Conservation (phyloP, 2,329 filamentous ascomycete genomes). For the Helotiales sp. region DNA sequence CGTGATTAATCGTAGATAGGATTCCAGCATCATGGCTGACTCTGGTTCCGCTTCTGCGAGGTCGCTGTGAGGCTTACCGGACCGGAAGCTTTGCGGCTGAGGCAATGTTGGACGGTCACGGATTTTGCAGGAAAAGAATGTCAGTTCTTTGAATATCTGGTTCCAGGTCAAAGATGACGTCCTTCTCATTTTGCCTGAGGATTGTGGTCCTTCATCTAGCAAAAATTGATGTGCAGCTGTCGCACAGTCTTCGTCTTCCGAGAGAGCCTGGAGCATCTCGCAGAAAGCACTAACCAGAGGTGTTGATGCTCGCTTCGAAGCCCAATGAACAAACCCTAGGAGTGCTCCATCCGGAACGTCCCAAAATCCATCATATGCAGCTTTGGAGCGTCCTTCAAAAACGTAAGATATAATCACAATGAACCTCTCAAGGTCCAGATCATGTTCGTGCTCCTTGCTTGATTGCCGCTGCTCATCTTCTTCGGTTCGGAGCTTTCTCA, state of each 20-base stretch:
- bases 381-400: conserved; percentile 84
- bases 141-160: conserved; percentile 89
- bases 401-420: conserved; percentile 90
- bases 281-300: conserved; percentile 97
- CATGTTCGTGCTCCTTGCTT: conserved; percentile 67
- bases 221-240: conserved; percentile 87
- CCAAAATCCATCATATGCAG: conserved; percentile 84
- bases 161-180: conserved; percentile 88
- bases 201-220: conserved; percentile 78
- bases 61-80: conserved; percentile 65
- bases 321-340: conserved; percentile 95
- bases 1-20: conserved; percentile 85
- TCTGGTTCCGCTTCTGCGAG: conserved; percentile 85
- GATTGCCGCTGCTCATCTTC: conserved; percentile 85
- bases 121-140: conserved; percentile 80
- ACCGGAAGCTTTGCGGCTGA: conserved; percentile 59
- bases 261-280: conserved; percentile 90
- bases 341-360: conserved; percentile 89
- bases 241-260: conserved; percentile 81
- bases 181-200: conserved; percentile 78
- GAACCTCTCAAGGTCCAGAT: conserved; percentile 84
- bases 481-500: conserved; percentile 82
- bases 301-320: conserved; percentile 91
- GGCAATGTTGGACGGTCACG: conserved; percentile 69
- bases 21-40: conserved; percentile 94